phyloP scores from a whole-genome alignment of 1,284 basidiomycete genomes.

The Coniophora puteana region DNA sequence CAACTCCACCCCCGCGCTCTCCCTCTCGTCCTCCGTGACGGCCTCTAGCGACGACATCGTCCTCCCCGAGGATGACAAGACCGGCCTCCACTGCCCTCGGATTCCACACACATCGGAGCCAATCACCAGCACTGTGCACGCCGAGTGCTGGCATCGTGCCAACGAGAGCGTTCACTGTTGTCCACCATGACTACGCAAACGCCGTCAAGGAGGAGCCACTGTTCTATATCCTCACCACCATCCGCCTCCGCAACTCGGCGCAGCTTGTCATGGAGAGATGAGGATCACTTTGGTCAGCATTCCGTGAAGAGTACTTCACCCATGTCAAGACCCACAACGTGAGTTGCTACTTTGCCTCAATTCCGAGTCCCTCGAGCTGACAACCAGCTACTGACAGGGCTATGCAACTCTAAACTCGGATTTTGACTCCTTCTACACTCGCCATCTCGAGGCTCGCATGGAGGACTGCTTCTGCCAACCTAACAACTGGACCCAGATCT shows the following conservation, averaged over 20 bases:
- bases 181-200: conserved; percentile 53
- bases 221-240: conserved; percentile 89
- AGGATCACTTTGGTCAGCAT: conserved; percentile 92
- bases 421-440: conserved; percentile 97
- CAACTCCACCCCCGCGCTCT: conserved; percentile 65
- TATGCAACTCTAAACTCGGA: conserved; percentile 95
- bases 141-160: conserved; percentile 84
- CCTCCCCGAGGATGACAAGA: conserved; percentile 49
- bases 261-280: conserved; percentile 89
- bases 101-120: conserved; percentile 75
- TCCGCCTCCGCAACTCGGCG: conserved; percentile 85
- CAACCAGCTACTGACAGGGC: too few relatives aligned
- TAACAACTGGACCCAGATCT: conserved; percentile 71
- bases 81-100: conserved; percentile 45
- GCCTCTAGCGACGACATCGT: conserved; percentile 61
- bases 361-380: conserved; percentile 2
- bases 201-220: conserved; percentile 72
- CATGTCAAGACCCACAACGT: conserved; percentile 84
- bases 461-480: conserved; percentile 94
- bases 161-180: conserved; percentile 66
- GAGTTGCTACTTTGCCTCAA: conserved; percentile 31
- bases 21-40: conserved; percentile 66
- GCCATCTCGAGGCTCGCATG: conserved; percentile 86
- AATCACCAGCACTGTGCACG: conserved; percentile 71
- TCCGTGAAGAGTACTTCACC: conserved; percentile 70